Evolutionary conservation across 306 rosid genomes (phyloP), one percentile per base, ranked within the genome.

Genomic region (Carpinus viminea): DNA sequence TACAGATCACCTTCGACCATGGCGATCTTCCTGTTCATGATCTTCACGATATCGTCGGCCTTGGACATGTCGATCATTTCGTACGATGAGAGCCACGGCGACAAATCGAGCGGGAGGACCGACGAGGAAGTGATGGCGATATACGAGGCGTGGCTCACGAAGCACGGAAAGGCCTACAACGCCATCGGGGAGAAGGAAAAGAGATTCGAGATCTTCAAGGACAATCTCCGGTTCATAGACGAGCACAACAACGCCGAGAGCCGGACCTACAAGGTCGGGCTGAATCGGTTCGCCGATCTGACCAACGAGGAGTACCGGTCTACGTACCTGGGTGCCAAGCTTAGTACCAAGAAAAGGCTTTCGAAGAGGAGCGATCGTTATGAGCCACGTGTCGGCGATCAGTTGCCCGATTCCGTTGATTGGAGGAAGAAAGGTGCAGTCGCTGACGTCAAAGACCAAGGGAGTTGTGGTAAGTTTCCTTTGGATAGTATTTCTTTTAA

Each of bases 401-500:
- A 76, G 2, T 53, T 96, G 77, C 99, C 99, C 0, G 93, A 88
- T 0, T 78, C 83, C 20, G 81, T 96, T 73, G 99, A 96, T 83
- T 96, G 99, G 99, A 89, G 99, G 81, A 76, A 89, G 82, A 79
- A 91, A 85, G 99, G 99, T 50, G 99, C 90, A 1, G 97, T 96
- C 55, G 73, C 15, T 26, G 61, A 18, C 8, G 78, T 96, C 85
- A 96, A 96, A 81, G 97, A 96, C 80, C 99, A 96, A 83, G 99
- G 91, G 59, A 78, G 90, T 45, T 96, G 99, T 51, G 99, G 99
- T 96, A 53, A 85, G 90, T 73, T 36, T 65, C 48, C 7, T 66
- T 9, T 38, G 16, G 15, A 36, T 36, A 65, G 10, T 8, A 34
- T 66, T 60, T 12, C 31, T 61, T 2, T 46, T 2, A 5, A 28